Base-by-base conservation (phyloP, 1,139 yeast species). In the Blastobotrys capitulatus region DNA sequence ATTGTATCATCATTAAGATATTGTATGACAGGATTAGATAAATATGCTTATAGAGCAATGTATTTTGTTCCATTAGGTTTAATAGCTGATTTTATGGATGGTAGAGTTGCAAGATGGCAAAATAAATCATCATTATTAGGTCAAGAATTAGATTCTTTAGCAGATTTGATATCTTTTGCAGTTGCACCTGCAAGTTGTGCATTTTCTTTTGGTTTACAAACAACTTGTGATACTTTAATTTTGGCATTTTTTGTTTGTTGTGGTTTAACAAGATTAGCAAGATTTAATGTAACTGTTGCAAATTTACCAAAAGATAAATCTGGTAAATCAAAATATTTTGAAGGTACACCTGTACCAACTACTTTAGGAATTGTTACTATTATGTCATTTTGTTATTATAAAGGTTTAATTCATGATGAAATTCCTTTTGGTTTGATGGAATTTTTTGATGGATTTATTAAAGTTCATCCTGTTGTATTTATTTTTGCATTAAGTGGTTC, bases 321-420 rank as follows among this genome's bases (percentile, higher is more conserved):
- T 18, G 96, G 96, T 27, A 89, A 89, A 69, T 80, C 90, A 19
- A 79, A 83, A 63, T 79, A 74, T 66, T 92, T 92, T 66, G 98
- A 92, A 72, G 98, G 98, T 10, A 79, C 92, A 47, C 98, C 98
- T 15, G 88, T 92, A 60, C 98, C 98, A 51, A 82, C 95, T 5
- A 84, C 95, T 44, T 74, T 92, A 58, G 41, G 34, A 6, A 27
- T 49, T 15, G 71, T 78, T 47, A 76, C 92, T 66, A 96, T 92
- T 25, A 74, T 72, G 2, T 64, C 80, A 46, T 83, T 90, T 87
- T 87, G 89, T 25, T 71, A 69, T 52, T 63, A 68, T 57, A 75
- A 82, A 54, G 72, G 67, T 40, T 47, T 54, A 70, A 72, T 60
- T 62, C 76, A 66, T 66, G 76, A 55, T 10, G 44, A 54, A 25